Base-by-base conservation (phyloP, 441 rosid genomes). In the Sinapis alba region DNA sequence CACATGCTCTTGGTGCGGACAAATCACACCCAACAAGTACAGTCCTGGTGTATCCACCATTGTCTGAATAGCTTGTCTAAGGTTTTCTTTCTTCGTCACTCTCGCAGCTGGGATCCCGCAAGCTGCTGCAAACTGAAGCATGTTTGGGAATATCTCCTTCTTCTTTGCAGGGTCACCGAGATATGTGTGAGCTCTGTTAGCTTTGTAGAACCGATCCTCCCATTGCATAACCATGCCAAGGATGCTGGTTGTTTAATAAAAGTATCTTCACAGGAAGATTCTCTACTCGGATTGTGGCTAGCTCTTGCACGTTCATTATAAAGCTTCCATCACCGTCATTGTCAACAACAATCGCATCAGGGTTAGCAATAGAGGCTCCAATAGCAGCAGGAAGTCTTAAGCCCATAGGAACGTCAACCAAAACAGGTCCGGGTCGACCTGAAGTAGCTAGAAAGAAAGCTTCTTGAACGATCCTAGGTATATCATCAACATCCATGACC, bases 321-420 rank as follows among this genome's bases (percentile, higher is more conserved):
- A 92, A 92, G 84, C 99, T 92, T 74, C 98, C 99, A 72, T 95
- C 98, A 0, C 99, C 99, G 47, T 95, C 98, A 58, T 92, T 92
- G 72, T 92, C 99, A 15, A 90, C 96, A 19, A 90, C 89, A 15
- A 88, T 32, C 1, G 94, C 89, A 54, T 81, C 86, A 0, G 99
- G 97, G 23, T 89, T 87, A 0, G 99, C 98, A 9, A 93, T 93
- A 3, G 98, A 91, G 18, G 99, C 97, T 50, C 98, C 98, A 19
- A 92, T 85, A 1, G 99, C 99, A 71, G 97, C 96, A 1, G 97
- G 98, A 69, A 95, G 81, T 54, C 99, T 97, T 32, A 95, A 95
- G 45, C 99, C 98, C 99, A 95, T 93, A 0, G 98, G 99, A 9
- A 95, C 27, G 81, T 95, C 99, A 77, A 93, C 85, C 78, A 95